phyloP scores from a whole-genome alignment of 495 filamentous ascomycete species.

The Talaromyces nanjingensis region DNA sequence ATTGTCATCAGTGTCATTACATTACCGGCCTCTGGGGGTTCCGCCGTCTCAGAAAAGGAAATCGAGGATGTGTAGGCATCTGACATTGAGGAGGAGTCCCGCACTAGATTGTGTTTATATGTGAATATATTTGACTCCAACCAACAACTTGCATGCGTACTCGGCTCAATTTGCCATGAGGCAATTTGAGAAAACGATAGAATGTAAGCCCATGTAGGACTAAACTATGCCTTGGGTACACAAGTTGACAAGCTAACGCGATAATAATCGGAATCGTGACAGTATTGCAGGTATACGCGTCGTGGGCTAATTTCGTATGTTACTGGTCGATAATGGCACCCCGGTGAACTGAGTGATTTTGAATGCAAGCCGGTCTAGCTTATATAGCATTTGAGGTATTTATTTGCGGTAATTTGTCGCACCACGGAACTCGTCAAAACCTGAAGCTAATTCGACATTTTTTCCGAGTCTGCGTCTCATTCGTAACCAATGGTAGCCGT shows the following conservation, averaged over 20 bases:
- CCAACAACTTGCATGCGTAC: background rate
- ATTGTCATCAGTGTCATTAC: conserved; percentile 8
- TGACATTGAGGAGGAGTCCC: background rate
- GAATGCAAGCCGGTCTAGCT: background rate
- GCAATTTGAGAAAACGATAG: background rate
- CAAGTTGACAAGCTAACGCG: background rate
- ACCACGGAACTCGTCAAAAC: background rate
- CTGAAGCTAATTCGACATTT: background rate
- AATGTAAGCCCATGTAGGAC: background rate
- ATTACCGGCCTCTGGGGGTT: background rate
- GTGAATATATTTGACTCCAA: background rate
- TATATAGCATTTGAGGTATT: conserved; percentile 1
- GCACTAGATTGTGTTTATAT: background rate
- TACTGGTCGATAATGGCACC: background rate
- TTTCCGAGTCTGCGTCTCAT: background rate
- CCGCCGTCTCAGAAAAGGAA: conserved; percentile 2
- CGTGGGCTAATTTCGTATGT: background rate
- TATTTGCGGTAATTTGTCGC: background rate
- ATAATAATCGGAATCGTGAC: background rate
- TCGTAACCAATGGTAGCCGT: background rate
- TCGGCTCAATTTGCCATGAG: background rate
- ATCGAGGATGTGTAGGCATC: conserved; percentile 2
- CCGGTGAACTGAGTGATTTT: conserved; percentile 1
- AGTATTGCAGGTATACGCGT: background rate
- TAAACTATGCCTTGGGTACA: background rate